phyloP scores from a whole-genome alignment of 1,139 yeast species.

The Waltiozyma sp. region DNA sequence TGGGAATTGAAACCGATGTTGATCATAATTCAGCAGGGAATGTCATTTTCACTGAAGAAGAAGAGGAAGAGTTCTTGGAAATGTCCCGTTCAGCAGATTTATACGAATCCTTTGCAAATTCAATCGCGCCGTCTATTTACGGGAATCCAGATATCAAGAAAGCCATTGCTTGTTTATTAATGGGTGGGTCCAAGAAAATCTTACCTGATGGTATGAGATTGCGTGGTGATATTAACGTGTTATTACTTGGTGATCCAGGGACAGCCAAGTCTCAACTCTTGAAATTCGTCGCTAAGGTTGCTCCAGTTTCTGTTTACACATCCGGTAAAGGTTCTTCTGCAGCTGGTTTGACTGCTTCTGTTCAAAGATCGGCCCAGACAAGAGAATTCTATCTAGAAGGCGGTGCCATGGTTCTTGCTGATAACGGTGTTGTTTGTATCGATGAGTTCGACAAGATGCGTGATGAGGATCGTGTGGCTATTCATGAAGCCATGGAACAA shows the following conservation, averaged over 20 bases:
- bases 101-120: constrained; percentile 72
- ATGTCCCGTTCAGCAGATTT: constrained; percentile 75
- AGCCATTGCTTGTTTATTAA: constrained; percentile 80
- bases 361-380: constrained; percentile 80
- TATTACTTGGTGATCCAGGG: constrained; percentile 95
- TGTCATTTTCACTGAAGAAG: constrained; percentile 74
- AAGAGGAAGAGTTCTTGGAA: constrained; percentile 81
- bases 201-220: constrained; percentile 94
- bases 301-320: constrained; percentile 92
- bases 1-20: constrained; percentile 78
- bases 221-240: constrained; percentile 93
- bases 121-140: constrained; percentile 94
- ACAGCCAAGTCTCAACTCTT: constrained; percentile 94
- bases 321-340: constrained; percentile 99
- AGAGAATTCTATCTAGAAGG: constrained; percentile 95
- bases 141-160: constrained; percentile 90
- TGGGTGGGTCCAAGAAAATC: constrained; percentile 91
- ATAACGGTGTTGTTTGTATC: constrained; percentile 98
- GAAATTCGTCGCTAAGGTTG: constrained; percentile 88
- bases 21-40: constrained; percentile 60
- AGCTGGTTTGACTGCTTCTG: constrained; percentile 97
- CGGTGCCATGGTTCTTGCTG: constrained; percentile 99
- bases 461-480: constrained; percentile 97
- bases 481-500: constrained; percentile 99
- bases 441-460: constrained; percentile 99